Evolutionary conservation across 176 grass and related monocot genomes (phyloP).

Genomic region (Oryza officinalis): DNA sequence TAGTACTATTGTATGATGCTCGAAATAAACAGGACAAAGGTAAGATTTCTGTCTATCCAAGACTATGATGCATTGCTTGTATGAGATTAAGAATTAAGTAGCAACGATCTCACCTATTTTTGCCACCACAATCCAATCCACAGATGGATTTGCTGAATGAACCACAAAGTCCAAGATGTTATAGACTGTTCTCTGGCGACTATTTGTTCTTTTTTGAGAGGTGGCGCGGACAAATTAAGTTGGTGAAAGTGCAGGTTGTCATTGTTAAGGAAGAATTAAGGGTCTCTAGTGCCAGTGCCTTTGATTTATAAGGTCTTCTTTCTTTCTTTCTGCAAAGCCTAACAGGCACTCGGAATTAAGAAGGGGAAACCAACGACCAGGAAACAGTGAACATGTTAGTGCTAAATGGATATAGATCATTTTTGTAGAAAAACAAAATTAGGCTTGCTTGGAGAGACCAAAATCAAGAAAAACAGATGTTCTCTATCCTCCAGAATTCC

Average conservation of each 20-base stretch:
- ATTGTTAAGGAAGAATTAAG: background rate
- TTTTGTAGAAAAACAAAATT: background rate
- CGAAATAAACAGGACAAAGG: background rate
- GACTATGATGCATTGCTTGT: background rate
- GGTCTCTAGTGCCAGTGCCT: background rate
- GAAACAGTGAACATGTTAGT: background rate
- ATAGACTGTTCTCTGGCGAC: background rate
- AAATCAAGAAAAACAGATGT: too few relatives aligned
- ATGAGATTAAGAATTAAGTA: background rate
- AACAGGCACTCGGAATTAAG: background rate
- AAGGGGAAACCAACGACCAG: background rate
- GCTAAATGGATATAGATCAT: background rate
- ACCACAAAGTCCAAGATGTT: background rate
- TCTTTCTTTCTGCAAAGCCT: background rate
- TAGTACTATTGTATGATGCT: background rate
- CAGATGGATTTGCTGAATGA: background rate
- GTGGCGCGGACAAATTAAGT: background rate
- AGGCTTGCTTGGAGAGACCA: background rate
- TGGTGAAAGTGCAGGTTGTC: background rate
- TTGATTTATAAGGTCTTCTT: background rate
- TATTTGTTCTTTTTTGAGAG: background rate
- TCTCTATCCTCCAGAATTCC: too few relatives aligned
- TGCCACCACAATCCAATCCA: background rate
- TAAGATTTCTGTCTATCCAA: background rate
- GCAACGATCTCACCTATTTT: background rate